Evolutionary conservation across 352 stramenopile genomes (phyloP).

Genomic region (Pythium pyrilobum): DNA sequence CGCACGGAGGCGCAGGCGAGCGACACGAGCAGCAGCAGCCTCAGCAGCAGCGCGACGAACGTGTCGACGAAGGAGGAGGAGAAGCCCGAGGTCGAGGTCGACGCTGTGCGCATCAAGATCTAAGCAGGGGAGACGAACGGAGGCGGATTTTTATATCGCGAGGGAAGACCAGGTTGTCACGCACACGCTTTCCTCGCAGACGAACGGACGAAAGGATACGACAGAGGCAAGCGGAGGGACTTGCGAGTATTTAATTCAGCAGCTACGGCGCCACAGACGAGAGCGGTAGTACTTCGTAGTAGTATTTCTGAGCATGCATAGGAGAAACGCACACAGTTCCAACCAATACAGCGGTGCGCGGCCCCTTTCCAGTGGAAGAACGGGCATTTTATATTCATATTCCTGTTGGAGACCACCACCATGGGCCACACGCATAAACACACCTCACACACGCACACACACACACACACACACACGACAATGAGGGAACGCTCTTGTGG

Average conservation of each 20-base stretch:
- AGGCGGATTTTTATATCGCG: constrained; percentile 16
- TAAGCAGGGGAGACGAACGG: constrained; percentile 13
- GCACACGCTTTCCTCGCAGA: constrained; percentile 12
- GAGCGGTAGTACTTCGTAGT: too few species aligned
- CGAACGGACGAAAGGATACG: background rate
- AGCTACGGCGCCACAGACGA: too few species aligned
- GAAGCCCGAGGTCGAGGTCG: constrained; percentile 51
- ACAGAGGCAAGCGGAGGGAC: too few species aligned
- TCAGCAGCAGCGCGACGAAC: constrained; percentile 17
- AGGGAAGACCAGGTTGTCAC: constrained; percentile 6
- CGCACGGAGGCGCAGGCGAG: constrained; percentile 22
- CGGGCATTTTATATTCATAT: background rate
- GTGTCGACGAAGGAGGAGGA: constrained; percentile 38
- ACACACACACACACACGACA: background rate
- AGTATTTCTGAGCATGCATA: background rate
- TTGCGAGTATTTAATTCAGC: constrained; percentile 22
- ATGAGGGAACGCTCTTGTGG: background rate
- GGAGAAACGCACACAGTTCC: too few species aligned
- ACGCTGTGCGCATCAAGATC: constrained; percentile 59
- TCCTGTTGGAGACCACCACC: too few species aligned
- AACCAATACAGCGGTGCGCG: too few species aligned
- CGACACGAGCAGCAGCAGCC: constrained; percentile 21
- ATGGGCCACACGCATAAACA: too few species aligned
- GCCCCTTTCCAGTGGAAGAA: constrained; percentile 11
- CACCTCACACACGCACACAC: too few species aligned